These are phyloP conservation scores for Lachancea quebecensis DNA, from an alignment of 805 yeast species.

Conservation along the genomic window DNA sequence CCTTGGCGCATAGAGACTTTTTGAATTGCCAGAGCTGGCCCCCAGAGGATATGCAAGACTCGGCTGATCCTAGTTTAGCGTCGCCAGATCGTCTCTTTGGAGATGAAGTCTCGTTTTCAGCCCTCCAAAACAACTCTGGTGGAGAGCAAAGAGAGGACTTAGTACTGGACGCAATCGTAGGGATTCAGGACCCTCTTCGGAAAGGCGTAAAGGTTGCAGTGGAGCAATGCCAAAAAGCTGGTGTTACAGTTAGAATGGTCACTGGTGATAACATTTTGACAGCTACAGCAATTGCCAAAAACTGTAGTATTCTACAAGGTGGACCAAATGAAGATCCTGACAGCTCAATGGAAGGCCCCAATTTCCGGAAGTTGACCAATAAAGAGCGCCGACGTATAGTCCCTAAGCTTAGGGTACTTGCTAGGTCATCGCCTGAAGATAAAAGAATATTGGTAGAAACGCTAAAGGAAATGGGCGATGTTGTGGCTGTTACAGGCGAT, in stretches of 20 bases:
- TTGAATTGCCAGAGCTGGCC: conserved; percentile 52
- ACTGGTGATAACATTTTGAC: conserved; percentile 94
- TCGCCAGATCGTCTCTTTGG: conserved; percentile 39
- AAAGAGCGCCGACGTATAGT: conserved; percentile 51
- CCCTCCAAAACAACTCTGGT: conserved; percentile 15
- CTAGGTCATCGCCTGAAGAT: conserved; percentile 95
- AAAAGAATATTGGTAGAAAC: conserved; percentile 81
- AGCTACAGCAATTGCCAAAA: conserved; percentile 83
- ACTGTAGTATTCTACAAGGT: conserved; percentile 63
- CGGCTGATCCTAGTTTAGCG: conserved; percentile 35
- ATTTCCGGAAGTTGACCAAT: conserved; percentile 59
- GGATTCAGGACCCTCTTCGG: conserved; percentile 92
- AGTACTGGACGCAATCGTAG: conserved; percentile 68
- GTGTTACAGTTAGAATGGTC: conserved; percentile 94
- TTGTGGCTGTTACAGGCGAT: conserved; percentile 98
- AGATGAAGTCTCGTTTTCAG: conserved; percentile 16
- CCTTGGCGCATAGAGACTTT: conserved; percentile 77
- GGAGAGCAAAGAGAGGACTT: conserved; percentile 33
- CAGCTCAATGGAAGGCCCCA: conserved; percentile 89
- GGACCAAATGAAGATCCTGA: conserved; percentile 46
- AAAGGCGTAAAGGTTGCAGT: conserved; percentile 89
- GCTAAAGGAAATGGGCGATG: conserved; percentile 73
- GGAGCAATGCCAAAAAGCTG: conserved; percentile 76
- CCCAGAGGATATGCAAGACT: conserved; percentile 41
- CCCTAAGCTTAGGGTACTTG: conserved; percentile 78